These are phyloP conservation scores for Penicillium olsonii DNA, from an alignment of 2,329 filamentous ascomycete genomes.

Conservation along the genomic window DNA sequence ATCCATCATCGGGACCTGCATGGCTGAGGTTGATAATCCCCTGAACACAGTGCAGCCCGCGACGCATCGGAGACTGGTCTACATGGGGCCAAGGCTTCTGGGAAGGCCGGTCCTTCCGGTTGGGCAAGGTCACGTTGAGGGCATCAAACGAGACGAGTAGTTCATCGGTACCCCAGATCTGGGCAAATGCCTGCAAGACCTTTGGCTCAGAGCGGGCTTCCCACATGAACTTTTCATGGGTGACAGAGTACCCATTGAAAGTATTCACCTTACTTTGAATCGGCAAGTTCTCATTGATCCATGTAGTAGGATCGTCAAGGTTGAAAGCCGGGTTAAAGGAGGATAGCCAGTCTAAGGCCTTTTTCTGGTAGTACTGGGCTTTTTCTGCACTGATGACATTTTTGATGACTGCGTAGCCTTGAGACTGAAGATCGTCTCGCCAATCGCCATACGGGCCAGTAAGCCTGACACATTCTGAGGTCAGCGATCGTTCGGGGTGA, in stretches of 20 bases:
- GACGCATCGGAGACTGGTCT: constrained; percentile 30
- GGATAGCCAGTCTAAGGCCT: constrained; percentile 21
- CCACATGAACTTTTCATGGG: constrained; percentile 26
- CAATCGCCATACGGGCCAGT: constrained; percentile 14
- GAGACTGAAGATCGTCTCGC: constrained; percentile 18
- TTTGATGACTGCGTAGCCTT: constrained; percentile 21
- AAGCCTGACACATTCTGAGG: not conserved
- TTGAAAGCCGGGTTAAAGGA: constrained; percentile 17
- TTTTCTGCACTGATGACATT: constrained; percentile 16
- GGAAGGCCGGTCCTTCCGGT: constrained; percentile 5
- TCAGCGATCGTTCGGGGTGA: not conserved
- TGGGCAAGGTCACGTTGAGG: constrained; percentile 22
- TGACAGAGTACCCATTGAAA: constrained; percentile 19
- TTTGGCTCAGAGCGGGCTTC: constrained; percentile 21
- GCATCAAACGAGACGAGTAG: constrained; percentile 23
- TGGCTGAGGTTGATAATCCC: constrained; percentile 23
- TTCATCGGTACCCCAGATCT: constrained; percentile 23
- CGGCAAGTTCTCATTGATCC: constrained; percentile 17
- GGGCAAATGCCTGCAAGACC: constrained; percentile 20
- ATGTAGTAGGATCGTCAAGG: constrained; percentile 19
- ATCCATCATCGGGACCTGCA: constrained; percentile 23
- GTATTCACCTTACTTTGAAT: constrained; percentile 18
- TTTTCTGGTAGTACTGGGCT: constrained; percentile 20
- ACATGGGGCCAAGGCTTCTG: constrained; percentile 31
- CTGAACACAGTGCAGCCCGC: constrained; percentile 31